These are phyloP conservation scores for Metschnikowia reukaufii DNA, from an alignment of 805 yeast genomes.

Conservation along the genomic window DNA sequence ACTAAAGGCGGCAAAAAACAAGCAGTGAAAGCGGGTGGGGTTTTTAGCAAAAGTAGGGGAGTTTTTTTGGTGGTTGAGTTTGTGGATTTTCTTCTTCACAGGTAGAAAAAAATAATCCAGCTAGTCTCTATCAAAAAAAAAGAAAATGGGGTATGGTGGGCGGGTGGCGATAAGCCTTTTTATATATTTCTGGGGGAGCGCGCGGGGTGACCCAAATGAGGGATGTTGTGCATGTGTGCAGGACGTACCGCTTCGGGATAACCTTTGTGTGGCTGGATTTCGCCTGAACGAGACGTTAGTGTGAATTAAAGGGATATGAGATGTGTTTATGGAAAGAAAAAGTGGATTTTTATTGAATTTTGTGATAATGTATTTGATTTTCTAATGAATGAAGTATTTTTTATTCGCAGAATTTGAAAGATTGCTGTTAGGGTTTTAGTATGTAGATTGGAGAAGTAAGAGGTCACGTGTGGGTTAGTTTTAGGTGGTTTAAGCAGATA, in stretches of 20 bases:
- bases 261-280: conserved; percentile 8
- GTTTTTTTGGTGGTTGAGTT: background rate
- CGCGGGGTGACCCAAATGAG: conserved; percentile 7
- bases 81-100: conserved; percentile 4
- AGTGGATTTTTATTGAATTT: too few species aligned
- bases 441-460: too few species aligned
- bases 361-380: too few species aligned
- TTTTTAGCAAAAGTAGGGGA: background rate
- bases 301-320: background rate
- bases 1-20: background rate
- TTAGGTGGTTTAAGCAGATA: too few species aligned
- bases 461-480: too few species aligned
- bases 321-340: background rate
- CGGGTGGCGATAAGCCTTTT: conserved; percentile 22
- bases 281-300: background rate
- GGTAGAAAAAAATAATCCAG: background rate
- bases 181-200: conserved; percentile 13
- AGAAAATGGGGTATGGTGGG: conserved; percentile 2
- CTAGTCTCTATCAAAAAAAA: conserved; percentile 4
- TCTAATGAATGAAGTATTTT: too few species aligned
- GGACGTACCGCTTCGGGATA: conserved; percentile 6
- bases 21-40: background rate
- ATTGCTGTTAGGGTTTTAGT: too few species aligned
- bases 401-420: too few species aligned
- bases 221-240: background rate